Percentiles rank a stretch among this genome's conserved stretches.
Evolutionary conservation across 1,139 yeast genomes (phyloP).

Genomic region (Tardiomyces blankii): DNA sequence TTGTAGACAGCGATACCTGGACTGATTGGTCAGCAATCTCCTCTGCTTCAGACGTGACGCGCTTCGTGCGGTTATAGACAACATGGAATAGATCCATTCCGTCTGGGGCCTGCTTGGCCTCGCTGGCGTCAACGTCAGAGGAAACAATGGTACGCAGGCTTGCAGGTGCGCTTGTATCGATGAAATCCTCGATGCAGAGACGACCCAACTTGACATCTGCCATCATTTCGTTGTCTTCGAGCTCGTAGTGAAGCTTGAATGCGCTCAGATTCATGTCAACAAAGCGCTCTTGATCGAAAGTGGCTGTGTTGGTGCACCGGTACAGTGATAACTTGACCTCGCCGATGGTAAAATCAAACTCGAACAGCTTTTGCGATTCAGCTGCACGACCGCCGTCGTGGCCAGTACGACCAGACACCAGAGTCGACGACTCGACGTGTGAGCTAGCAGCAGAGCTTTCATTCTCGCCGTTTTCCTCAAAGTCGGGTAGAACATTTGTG

Average conservation of each 20-base stretch:
- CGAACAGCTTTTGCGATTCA: slow-evolving; percentile 49
- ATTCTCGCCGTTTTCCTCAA: slow-evolving; percentile 15
- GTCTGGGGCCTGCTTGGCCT: slow-evolving; percentile 3
- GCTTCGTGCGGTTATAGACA: slow-evolving; percentile 35
- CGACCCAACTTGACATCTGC: slow-evolving; percentile 56
- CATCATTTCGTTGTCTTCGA: slow-evolving; percentile 50
- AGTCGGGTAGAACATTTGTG: slow-evolving; percentile 1
- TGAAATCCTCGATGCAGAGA: slow-evolving; percentile 61
- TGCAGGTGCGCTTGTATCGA: slow-evolving; percentile 49
- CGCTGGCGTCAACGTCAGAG: slow-evolving; percentile 38
- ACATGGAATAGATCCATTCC: slow-evolving; percentile 45
- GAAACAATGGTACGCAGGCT: slow-evolving; percentile 65
- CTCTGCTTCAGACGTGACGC: slow-evolving; percentile 4
- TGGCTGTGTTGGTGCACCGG: slow-evolving; percentile 52
- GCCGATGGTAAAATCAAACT: slow-evolving; percentile 59
- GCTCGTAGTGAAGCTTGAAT: slow-evolving; percentile 48
- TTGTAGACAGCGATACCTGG: slow-evolving; percentile 66
- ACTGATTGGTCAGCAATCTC: slow-evolving; percentile 54
- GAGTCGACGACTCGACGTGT: slow-evolving; percentile 2
- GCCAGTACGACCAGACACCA: slow-evolving; percentile 4
- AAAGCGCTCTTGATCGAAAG: slow-evolving; percentile 54
- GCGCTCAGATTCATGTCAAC: slow-evolving; percentile 65
- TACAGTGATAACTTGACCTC: slow-evolving; percentile 50
- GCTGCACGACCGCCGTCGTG: slow-evolving; percentile 5
- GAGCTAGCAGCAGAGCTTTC: slow-evolving; percentile 1